Conservation (phyloP, 1,284 basidiomycete genomes). For the Xerocomus minutiporus region DNA sequence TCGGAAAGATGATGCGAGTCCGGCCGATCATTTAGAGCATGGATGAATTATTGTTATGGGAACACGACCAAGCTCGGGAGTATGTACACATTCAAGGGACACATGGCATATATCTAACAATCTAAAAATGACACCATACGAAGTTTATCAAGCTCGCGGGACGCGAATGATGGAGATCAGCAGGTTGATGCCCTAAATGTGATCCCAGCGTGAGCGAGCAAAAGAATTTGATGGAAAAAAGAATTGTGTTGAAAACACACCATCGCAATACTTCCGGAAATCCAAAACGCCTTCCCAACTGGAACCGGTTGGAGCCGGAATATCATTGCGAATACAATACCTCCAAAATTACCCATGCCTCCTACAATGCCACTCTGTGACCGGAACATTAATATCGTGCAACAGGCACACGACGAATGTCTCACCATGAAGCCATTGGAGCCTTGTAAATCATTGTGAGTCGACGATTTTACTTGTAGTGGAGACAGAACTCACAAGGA, state of each 20-base stretch:
- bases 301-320: slow-evolving; percentile 46
- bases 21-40: neutral
- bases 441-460: slow-evolving; percentile 8
- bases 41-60: neutral
- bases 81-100: neutral
- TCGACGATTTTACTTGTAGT: neutral
- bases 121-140: neutral
- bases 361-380: slow-evolving; percentile 48
- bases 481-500: slow-evolving; percentile 32
- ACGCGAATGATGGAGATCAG: neutral
- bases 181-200: slow-evolving; percentile 9
- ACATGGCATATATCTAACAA: neutral
- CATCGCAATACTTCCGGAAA: slow-evolving; percentile 38
- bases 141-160: neutral
- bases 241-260: slow-evolving; percentile 14
- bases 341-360: slow-evolving; percentile 50
- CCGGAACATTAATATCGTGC: neutral
- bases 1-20: neutral
- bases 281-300: slow-evolving; percentile 45
- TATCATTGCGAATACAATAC: slow-evolving; percentile 46
- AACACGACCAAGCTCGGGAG: neutral
- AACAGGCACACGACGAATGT: neutral
- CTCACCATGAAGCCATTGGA: slow-evolving; percentile 37
- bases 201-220: neutral
- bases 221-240: neutral